Conservation (phyloP, 257 asterid species). For the Capsicum rhomboideum region DNA sequence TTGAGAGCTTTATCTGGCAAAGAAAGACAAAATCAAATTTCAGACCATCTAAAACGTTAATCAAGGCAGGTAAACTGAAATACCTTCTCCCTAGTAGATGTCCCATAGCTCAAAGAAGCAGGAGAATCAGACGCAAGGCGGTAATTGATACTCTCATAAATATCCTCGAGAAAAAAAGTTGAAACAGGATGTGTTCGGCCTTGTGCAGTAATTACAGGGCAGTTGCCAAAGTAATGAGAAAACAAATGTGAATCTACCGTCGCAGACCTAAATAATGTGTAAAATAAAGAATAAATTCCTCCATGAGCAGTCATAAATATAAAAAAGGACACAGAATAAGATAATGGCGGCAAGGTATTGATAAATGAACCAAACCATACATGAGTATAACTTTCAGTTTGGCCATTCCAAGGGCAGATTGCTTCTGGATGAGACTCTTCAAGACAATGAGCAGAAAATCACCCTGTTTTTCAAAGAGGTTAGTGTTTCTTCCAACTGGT, state of each 20-base stretch:
- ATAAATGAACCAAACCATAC: constrained; percentile 40
- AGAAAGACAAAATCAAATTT: neutral
- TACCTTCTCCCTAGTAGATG: constrained; percentile 59
- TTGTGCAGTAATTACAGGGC: constrained; percentile 93
- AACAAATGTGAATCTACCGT: constrained; percentile 90
- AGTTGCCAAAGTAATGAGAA: constrained; percentile 78
- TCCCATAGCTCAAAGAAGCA: constrained; percentile 55
- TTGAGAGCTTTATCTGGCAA: neutral
- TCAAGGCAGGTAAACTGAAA: neutral
- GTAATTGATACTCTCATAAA: constrained; percentile 68
- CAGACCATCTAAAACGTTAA: neutral
- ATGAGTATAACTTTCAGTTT: constrained; percentile 88
- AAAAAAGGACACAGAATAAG: constrained; percentile 6
- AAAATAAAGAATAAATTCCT: constrained; percentile 13
- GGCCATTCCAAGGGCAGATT: constrained; percentile 34
- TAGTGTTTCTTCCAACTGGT: constrained; percentile 13
- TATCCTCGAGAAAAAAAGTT: constrained; percentile 79
- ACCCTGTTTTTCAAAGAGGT: constrained; percentile 63
- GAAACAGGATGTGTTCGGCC: constrained; percentile 96
- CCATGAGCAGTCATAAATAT: constrained; percentile 3
- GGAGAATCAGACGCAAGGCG: constrained; percentile 89
- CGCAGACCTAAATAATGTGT: constrained; percentile 70
- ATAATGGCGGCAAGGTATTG: constrained; percentile 11
- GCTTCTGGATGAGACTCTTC: constrained; percentile 86
- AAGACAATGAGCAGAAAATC: constrained; percentile 90